These are phyloP conservation scores for Phytopythium ostracodes DNA, from an alignment of 352 stramenopile genomes.

Conservation along the genomic window DNA sequence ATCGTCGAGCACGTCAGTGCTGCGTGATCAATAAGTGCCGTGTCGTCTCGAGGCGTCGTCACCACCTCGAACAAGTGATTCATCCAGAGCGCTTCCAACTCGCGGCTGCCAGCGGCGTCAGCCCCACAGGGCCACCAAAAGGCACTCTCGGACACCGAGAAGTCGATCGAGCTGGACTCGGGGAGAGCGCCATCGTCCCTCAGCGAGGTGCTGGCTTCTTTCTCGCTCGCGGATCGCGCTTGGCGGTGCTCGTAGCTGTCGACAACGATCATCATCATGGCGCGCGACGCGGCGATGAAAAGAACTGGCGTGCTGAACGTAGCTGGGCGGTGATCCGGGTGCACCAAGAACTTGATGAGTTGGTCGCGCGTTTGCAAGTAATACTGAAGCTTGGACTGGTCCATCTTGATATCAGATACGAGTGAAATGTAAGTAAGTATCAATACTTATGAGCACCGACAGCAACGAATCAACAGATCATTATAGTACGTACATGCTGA, in stretches of 20 bases:
- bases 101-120: constrained; percentile 9
- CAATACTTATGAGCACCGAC: background rate
- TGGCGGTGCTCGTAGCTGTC: constrained; percentile 74
- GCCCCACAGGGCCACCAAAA: constrained; percentile 77
- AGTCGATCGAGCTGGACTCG: constrained; percentile 66
- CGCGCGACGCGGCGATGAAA: constrained; percentile 41
- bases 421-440: background rate
- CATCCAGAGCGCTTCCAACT: constrained; percentile 60
- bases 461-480: background rate
- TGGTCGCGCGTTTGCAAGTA: constrained; percentile 60
- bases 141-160: constrained; percentile 66
- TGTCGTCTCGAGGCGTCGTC: constrained; percentile 46
- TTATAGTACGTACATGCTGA: constrained; percentile 9
- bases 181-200: constrained; percentile 69
- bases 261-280: constrained; percentile 66
- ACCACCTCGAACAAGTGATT: constrained; percentile 63
- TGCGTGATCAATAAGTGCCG: constrained; percentile 69
- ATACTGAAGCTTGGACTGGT: constrained; percentile 39
- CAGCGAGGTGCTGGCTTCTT: constrained; percentile 10
- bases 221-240: constrained; percentile 11
- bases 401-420: constrained; percentile 19
- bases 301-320: constrained; percentile 55
- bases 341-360: constrained; percentile 59
- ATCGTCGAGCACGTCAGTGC: constrained; percentile 69
- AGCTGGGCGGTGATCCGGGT: constrained; percentile 30